These are phyloP conservation scores for Sporobolomyces phaffii DNA, from an alignment of 768 basidiomycete genomes.

Conservation along the genomic window DNA sequence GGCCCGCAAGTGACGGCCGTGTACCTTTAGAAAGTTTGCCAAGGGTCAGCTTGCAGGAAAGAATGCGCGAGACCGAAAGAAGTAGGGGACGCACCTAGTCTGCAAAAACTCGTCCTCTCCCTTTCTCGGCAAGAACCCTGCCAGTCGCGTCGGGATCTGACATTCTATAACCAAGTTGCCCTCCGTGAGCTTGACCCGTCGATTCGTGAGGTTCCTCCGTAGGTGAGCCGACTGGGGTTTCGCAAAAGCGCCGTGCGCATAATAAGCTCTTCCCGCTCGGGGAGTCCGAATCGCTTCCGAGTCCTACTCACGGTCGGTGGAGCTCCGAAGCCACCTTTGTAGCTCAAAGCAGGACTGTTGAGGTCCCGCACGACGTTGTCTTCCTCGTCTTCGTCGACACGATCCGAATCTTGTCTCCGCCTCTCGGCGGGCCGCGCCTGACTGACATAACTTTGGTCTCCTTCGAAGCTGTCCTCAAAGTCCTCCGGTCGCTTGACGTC, in stretches of 20 bases:
- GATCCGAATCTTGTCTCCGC: not conserved
- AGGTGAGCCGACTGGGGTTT: slow-evolving; percentile 21
- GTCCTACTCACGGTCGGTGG: slow-evolving; percentile 20
- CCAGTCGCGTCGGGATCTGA: slow-evolving; percentile 73
- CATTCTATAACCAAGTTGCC: slow-evolving; percentile 83
- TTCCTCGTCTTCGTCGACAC: not conserved
- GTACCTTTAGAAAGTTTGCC: slow-evolving; percentile 39
- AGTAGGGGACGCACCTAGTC: slow-evolving; percentile 52
- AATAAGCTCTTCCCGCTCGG: too few species aligned
- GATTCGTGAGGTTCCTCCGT: slow-evolving; percentile 26
- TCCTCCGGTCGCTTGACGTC: slow-evolving; percentile 26
- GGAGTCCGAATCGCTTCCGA: not conserved
- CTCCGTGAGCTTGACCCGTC: slow-evolving; percentile 67
- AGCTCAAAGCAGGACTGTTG: slow-evolving; percentile 13
- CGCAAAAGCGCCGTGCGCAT: not conserved
- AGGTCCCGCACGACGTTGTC: not conserved
- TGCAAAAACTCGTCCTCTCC: slow-evolving; percentile 67
- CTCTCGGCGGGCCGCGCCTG: not conserved
- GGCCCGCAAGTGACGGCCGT: slow-evolving; percentile 92
- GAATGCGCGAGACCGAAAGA: not conserved
- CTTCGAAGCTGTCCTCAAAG: slow-evolving; percentile 35
- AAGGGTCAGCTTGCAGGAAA: slow-evolving; percentile 41
- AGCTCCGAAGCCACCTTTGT: slow-evolving; percentile 29
- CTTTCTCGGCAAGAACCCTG: slow-evolving; percentile 59
- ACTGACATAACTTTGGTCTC: not conserved